Percentiles rank a stretch among this genome's conserved stretches.
Evolutionary conservation across 257 asterid genomes (phyloP).

Genomic region (Solanum tacnaense): DNA sequence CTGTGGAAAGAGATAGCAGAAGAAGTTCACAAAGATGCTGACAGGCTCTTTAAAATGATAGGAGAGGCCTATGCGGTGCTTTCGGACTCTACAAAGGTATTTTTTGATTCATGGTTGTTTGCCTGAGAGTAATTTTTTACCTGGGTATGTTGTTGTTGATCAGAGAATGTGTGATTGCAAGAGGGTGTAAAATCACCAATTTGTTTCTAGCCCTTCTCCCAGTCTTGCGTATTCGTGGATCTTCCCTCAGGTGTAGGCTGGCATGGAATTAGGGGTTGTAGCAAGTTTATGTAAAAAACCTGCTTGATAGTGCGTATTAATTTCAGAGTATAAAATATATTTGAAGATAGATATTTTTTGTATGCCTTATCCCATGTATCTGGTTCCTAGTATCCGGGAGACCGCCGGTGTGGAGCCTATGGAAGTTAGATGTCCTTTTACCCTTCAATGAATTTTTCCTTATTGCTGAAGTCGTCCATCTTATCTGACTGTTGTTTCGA

Average conservation of each 20-base stretch:
- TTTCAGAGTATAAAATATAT: neutral
- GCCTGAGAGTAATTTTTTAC: neutral
- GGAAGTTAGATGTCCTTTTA: neutral
- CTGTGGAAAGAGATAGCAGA: conserved; percentile 80
- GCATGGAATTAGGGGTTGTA: neutral
- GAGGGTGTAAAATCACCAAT: neutral
- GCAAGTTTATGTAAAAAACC: neutral
- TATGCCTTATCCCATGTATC: neutral
- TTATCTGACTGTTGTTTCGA: neutral
- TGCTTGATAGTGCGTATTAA: neutral
- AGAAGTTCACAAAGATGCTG: conserved; percentile 78
- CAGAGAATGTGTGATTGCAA: neutral
- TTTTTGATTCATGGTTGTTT: neutral
- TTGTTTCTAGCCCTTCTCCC: neutral
- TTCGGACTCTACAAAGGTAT: conserved; percentile 87
- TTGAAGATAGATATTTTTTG: neutral
- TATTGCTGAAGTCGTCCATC: neutral
- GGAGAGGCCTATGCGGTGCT: conserved; percentile 96
- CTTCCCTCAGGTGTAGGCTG: neutral
- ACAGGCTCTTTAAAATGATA: conserved; percentile 82
- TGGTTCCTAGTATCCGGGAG: neutral
- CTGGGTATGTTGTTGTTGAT: neutral
- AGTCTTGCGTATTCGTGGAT: neutral
- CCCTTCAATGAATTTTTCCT: neutral
- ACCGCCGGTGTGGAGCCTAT: neutral